Conservation (phyloP, 768 basidiomycete genomes). For the Rhodosporidiobolus sp. region DNA sequence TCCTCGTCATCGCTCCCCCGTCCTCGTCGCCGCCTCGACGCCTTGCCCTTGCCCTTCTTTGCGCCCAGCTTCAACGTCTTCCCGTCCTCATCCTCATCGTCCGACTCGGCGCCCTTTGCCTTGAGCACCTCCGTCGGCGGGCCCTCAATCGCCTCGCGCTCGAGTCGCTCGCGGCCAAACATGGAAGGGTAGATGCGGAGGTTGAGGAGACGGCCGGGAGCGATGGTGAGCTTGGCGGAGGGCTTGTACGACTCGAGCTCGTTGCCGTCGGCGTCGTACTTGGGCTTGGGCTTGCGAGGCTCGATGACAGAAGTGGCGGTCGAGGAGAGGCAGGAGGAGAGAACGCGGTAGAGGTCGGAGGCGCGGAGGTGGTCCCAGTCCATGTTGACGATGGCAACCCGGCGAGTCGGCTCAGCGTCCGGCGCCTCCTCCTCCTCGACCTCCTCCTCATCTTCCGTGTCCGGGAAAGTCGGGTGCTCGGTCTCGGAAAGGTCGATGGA, state of each 20-base stretch:
- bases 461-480: constrained; percentile 43
- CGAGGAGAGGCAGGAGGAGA: constrained; percentile 75
- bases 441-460: constrained; percentile 80
- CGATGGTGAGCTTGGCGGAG: constrained; percentile 48
- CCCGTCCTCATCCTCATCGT: constrained; percentile 53
- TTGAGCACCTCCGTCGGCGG: constrained; percentile 79
- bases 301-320: constrained; percentile 53
- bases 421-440: constrained; percentile 52
- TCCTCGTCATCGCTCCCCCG: constrained; percentile 40
- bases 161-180: constrained; percentile 84
- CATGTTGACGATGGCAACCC: constrained; percentile 87
- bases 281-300: constrained; percentile 41
- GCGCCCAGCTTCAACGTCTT: constrained; percentile 36
- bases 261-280: constrained; percentile 35
- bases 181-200: constrained; percentile 88
- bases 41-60: constrained; percentile 51
- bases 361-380: constrained; percentile 98
- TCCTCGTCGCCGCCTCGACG: constrained; percentile 9
- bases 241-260: constrained; percentile 32
- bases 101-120: constrained; percentile 45
- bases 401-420: constrained; percentile 57
- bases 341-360: constrained; percentile 83
- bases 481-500: constrained; percentile 42
- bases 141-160: constrained; percentile 80
- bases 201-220: constrained; percentile 65